phyloP scores from a whole-genome alignment of 2,329 filamentous ascomycete species.

The Cytospora piceae region DNA sequence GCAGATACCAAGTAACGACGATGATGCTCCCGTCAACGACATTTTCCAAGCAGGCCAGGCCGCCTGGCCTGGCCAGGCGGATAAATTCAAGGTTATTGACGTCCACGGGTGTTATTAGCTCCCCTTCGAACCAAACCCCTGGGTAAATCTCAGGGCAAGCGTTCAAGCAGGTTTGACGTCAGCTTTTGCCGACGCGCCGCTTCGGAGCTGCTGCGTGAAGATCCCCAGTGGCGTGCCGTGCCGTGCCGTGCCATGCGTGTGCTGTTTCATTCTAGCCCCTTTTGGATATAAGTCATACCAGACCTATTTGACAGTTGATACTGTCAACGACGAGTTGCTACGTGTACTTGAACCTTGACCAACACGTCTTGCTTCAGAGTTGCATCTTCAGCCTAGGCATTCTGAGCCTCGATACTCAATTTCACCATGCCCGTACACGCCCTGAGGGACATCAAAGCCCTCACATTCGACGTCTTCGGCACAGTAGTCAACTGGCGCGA shows the following conservation, averaged over 20 bases:
- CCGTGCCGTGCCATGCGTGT: too few species aligned
- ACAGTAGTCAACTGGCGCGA: constrained; percentile 80
- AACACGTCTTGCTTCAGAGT: neutral
- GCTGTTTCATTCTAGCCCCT: neutral
- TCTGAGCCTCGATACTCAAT: neutral
- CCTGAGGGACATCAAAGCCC: constrained; percentile 51
- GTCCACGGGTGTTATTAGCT: too few species aligned
- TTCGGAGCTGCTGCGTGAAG: neutral
- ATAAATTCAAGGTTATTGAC: neutral
- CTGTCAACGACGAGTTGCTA: neutral
- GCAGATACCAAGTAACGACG: neutral
- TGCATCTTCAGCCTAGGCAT: neutral
- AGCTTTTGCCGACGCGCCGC: neutral
- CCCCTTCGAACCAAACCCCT: too few species aligned
- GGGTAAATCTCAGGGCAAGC: neutral
- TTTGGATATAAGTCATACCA: neutral
- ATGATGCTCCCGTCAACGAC: neutral
- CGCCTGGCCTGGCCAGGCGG: too few species aligned
- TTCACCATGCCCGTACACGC: constrained; percentile 23
- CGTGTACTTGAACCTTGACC: neutral
- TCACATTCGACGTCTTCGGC: constrained; percentile 79
- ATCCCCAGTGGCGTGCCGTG: neutral
- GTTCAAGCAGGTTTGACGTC: neutral
- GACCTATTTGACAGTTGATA: neutral
- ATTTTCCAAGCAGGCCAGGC: neutral